Evolutionary conservation across 2,329 filamentous ascomycete species (phyloP), one percentile per base, ranked within the genome.

Genomic region (Colletotrichum somersetense): DNA sequence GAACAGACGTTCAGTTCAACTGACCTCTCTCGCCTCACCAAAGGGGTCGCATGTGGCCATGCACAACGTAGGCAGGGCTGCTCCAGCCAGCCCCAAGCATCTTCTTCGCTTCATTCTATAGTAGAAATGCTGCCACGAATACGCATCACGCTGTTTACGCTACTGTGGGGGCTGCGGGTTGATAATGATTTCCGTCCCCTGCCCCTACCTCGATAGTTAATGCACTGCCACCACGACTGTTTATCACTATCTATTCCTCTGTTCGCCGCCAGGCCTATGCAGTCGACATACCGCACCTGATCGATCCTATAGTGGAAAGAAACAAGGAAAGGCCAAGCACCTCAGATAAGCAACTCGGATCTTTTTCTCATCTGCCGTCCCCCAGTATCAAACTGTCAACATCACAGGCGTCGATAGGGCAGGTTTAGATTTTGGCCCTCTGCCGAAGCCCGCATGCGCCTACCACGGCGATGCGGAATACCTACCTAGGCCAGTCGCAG

Each of bases 171-270:
- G 26, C n/a, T 23, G 55, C 11, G n/a, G n/a, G 11, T 40, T 26
- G 55, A 16, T 50, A 40, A 42, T 67, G 57, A 72, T 64, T 56
- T 69, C 66, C 66, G 59, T 40, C 61, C 69, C 69, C 66, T 69
- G 59, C 42, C 44, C 69, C 40, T 69, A 61, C 69, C 66, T 35
- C 50, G 53, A 69, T 59, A 64, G 42, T 59, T 64, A 38, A 65
- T 69, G 69, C 69, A 72, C 69, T 72, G 69, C 69, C 59, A 59
- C 69, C 58, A 69, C 55, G n/a, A 30, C 58, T 38, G 69, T 30
- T 61, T 38, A 55, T n/a, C 40, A 46, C 58, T 40, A 26, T 20
- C 35, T 44, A 20, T 26, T 11, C 23, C 23, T 33, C n/a, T 63
- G 23, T 20, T 26, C n/a, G 57, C 16, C 23, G 16, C 10, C 42